Base-by-base conservation (phyloP, 1,284 basidiomycete genomes). In the Microstroma glucosiphilum region DNA sequence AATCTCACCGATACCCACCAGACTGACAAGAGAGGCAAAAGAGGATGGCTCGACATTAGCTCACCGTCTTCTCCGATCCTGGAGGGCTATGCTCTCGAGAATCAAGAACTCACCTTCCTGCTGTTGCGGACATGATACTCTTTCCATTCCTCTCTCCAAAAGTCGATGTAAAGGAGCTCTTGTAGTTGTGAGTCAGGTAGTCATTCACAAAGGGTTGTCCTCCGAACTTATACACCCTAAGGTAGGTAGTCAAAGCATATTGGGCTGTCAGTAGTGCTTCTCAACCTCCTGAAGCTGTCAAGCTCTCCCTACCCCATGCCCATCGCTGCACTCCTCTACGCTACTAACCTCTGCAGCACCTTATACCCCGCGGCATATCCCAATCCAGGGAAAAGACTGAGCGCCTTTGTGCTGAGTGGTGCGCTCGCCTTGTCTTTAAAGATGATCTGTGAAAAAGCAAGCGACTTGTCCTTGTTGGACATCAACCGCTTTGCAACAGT, bases 171-270 rank as follows among this genome's bases (percentile, higher is more conserved):
- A 96, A 97, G 65, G 83, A 80, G 40, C 84, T 82, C 79, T 89
- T 89, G 82, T 87, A 88, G 79, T 89, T 83, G 73, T 84, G 86
- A 71, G 86, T 85, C 78, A 98, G 87, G 78, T 93, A 80, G 82
- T 97, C 92, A 81, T 93, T 90, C 81, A 96, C 96, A 85, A 88
- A 97, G 23, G 96, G 94, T 82, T 98, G 94, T 1, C 94, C 96
- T 65, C 96, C 94, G 74, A 97, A 98, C 83, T 97, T 98, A 69
- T 74, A 74, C 40, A 80, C 70, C 21, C 46, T 37, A n/a, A n/a
- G n/a, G 30, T 37, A 9, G 9, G 30, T 9, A 37, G 9, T 3
- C 3, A 9, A 37, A 3, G 30, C 3, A 9, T 37, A 9, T 37
- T 3, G 4, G 30, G 30, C 30, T 37, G 30, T 37, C 30, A 37